Base-by-base conservation (phyloP, 208 protist species). In the Borovskyia barvae region DNA sequence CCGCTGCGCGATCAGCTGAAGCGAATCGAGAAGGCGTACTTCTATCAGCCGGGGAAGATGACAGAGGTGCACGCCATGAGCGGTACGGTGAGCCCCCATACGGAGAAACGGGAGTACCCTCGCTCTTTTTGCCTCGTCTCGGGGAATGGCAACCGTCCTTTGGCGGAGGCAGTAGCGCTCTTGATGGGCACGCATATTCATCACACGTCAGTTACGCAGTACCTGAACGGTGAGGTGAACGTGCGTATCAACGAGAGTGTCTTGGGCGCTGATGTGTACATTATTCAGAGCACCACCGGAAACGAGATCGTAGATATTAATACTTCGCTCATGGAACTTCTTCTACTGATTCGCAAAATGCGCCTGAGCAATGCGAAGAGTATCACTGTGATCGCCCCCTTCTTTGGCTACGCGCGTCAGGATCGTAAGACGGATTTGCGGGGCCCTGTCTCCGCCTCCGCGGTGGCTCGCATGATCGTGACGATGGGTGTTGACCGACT, bases 271-370 rank as follows among this genome's bases (percentile, higher is more conserved):
- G 96, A 99, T 76, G 89, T 98, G 30, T 99, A 94, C 75, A 98
- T 99, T 46, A 97, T 99, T 52, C 95, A 98, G 69, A 88, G 90
- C 54, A 98, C 93, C 3, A 97, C 85, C 19, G 85, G 89, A 41
- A 97, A 97, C 56, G 76, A 84, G 40, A 55, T 92, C 12, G 72
- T 93, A 9, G 83, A 97, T 57, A 84, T 98, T 33, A 99, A 99
- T 74, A 94, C 95, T 30, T 79, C 91, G 19, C 72, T 98, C n/a
- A 98, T 98, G 94, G 97, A 98, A 75, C 80, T 98, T 42, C 75
- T 97, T 15, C 75, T 98, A 29, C 88, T 97, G 40, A 90, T 95
- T 24, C 87, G 91, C 48, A 95, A 95, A 43, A 86, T 97, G 75
- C 80, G 85, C 14, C 62, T 95, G 42, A 92, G 86, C 36, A 92